Conservation (phyloP, 768 basidiomycete species). For the Cytidiella melzeri region DNA sequence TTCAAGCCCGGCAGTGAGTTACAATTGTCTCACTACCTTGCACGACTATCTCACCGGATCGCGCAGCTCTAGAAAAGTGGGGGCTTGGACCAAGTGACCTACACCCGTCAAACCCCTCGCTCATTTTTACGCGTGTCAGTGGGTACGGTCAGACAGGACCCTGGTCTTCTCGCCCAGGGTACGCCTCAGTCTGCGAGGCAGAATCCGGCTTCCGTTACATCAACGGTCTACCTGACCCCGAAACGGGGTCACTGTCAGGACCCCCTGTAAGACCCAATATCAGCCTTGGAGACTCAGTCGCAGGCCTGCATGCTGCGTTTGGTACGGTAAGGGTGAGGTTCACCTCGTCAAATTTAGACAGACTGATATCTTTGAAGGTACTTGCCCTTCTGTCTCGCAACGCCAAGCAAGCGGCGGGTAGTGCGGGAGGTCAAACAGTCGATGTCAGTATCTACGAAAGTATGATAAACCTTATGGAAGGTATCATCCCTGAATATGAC, state of each 20-base stretch:
- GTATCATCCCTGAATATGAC: conserved; percentile 70
- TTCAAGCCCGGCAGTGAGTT: conserved; percentile 69
- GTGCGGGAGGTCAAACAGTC: conserved; percentile 44
- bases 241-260: conserved; percentile 47
- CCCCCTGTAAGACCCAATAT: conserved; percentile 69
- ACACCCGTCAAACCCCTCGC: conserved; percentile 71
- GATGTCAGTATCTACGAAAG: conserved; percentile 75
- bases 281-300: conserved; percentile 66
- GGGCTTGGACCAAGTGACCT: conserved; percentile 50
- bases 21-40: neutral
- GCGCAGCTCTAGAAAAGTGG: conserved; percentile 65
- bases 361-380: conserved; percentile 33
- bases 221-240: conserved; percentile 55
- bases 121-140: conserved; percentile 86
- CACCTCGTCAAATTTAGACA: neutral
- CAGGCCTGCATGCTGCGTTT: conserved; percentile 67
- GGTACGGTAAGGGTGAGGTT: conserved; percentile 46
- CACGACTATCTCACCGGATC: neutral
- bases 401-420: conserved; percentile 25
- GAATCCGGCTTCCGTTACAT: conserved; percentile 72
- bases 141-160: conserved; percentile 75
- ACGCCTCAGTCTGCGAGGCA: conserved; percentile 71
- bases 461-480: conserved; percentile 75
- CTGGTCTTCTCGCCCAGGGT: conserved; percentile 65
- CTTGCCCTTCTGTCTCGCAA: conserved; percentile 52